A percentile compares a stretch with the other conserved stretches of the same genome.
phyloP scores from a whole-genome alignment of 352 stramenopile species.

The Globisporangium parvum region DNA sequence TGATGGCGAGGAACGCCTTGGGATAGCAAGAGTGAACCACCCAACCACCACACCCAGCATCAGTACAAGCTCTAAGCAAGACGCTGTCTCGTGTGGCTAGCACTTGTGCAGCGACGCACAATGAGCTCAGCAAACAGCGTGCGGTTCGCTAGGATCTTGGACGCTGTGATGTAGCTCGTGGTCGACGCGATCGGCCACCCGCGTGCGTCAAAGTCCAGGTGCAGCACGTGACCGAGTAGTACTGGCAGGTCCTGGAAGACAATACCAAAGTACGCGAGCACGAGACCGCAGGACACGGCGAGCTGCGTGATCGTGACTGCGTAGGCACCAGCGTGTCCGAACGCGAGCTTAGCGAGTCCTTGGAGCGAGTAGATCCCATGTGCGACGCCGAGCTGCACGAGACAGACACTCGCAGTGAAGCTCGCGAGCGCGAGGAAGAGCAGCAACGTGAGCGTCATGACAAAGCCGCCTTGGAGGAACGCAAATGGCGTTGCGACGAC shows the following conservation, averaged over 20 bases:
- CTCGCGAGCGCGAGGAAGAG: constrained; percentile 27
- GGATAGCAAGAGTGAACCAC: no score
- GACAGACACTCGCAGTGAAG: constrained; percentile 19
- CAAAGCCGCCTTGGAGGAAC: constrained; percentile 37
- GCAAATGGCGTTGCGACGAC: constrained; percentile 32
- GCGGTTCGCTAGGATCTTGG: constrained; percentile 23
- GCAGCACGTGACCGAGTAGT: constrained; percentile 27
- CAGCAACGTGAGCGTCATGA: constrained; percentile 30
- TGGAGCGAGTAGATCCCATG: constrained; percentile 53
- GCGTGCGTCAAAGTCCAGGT: constrained; percentile 26
- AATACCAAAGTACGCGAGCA: constrained; percentile 33
- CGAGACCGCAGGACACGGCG: constrained; percentile 27
- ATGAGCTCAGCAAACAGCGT: constrained; percentile 31
- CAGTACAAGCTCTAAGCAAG: not conserved
- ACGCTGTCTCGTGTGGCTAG: not conserved
- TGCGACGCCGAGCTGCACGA: constrained; percentile 39
- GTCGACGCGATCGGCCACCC: constrained; percentile 14
- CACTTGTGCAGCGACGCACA: constrained; percentile 15
- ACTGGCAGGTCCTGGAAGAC: constrained; percentile 38
- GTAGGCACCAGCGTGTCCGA: constrained; percentile 25
- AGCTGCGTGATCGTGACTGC: constrained; percentile 28
- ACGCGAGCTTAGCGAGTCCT: constrained; percentile 37
- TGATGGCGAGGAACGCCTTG: constrained; percentile 25
- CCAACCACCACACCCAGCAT: not conserved
- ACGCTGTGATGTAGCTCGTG: constrained; percentile 8